Evolutionary conservation across 208 protist species (phyloP).

Genomic region (Wallacemonas sp.): DNA sequence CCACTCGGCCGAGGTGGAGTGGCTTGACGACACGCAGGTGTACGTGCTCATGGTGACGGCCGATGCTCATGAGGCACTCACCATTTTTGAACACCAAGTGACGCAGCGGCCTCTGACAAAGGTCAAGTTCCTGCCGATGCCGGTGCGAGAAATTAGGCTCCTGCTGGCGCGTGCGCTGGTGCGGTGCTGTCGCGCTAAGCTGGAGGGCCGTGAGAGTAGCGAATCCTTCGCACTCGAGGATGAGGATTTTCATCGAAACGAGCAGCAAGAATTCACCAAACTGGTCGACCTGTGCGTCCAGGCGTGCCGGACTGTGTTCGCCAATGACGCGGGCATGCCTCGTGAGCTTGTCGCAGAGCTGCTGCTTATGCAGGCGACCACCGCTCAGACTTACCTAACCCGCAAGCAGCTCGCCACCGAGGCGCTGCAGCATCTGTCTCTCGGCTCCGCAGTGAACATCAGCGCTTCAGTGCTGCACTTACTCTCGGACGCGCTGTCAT

Average conservation of each 20-base stretch:
- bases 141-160: constrained; percentile 47
- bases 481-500: constrained; percentile 29
- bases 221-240: constrained; percentile 44
- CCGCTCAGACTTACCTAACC: not conserved
- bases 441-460: constrained; percentile 30
- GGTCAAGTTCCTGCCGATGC: constrained; percentile 60
- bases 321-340: constrained; percentile 16
- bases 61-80: constrained; percentile 38
- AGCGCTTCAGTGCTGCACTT: constrained; percentile 26
- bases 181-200: constrained; percentile 19
- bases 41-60: constrained; percentile 47
- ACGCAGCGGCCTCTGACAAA: constrained; percentile 23
- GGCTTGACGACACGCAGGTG: constrained; percentile 70
- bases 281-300: constrained; percentile 19
- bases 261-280: constrained; percentile 11
- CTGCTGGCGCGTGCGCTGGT: constrained; percentile 50
- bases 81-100: constrained; percentile 46
- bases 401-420: constrained; percentile 40
- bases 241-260: constrained; percentile 38
- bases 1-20: constrained; percentile 55
- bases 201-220: not conserved
- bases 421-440: constrained; percentile 49
- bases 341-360: constrained; percentile 43
- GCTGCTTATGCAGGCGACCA: constrained; percentile 35
- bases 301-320: constrained; percentile 23